Base-by-base conservation (phyloP, 495 filamentous ascomycete genomes). In the Tuber melanosporum region DNA sequence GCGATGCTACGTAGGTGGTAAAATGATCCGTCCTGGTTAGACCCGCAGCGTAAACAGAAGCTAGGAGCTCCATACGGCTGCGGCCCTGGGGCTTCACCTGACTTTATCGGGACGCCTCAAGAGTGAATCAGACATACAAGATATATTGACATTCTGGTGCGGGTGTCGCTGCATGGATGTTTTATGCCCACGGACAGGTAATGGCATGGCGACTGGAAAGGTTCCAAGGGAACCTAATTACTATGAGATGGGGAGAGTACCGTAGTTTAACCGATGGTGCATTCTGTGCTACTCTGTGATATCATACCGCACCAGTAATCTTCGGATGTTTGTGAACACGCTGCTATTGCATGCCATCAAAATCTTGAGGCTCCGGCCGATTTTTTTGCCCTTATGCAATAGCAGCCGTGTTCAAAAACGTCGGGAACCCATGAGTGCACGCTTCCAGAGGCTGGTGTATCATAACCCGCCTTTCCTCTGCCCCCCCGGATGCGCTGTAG, bases 31-130 rank as follows among this genome's bases (percentile, higher is more conserved):
- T 36, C 57, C 12, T 36, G 26, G 57, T 36, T 66, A 36, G 32
- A 5, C 57, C 57, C 6, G 57, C 57, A 36, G 26, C 2, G 26
- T 66, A 19, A 66, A 36, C 26, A 80, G 76, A 80, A 79, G 74
- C 73, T 73, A 79, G 75, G 46, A 73, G 75, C 62, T 45, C 49
- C 77, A 76, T 74, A 73, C 74, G 8, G 43, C 52, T 32, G 19
- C 71, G 36, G 12, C 20, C 75, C 71, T 66, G 22, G 42, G 17
- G 52, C 20, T 20, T 19, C 70, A 45, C 62, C 44, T 71, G 62
- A 45, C 71, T 73, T 46, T 32, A 39, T 20, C 20, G 57, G 42
- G 69, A 70, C 75, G 73, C 70, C 73, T 22, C 41, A 43, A 71
- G 46, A 45, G n/a, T 45, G 52, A 42, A 72, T 43, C 47, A 71